These are phyloP conservation scores for Ogataea thermomethanolica DNA, from an alignment of 805 yeast genomes.

Conservation along the genomic window DNA sequence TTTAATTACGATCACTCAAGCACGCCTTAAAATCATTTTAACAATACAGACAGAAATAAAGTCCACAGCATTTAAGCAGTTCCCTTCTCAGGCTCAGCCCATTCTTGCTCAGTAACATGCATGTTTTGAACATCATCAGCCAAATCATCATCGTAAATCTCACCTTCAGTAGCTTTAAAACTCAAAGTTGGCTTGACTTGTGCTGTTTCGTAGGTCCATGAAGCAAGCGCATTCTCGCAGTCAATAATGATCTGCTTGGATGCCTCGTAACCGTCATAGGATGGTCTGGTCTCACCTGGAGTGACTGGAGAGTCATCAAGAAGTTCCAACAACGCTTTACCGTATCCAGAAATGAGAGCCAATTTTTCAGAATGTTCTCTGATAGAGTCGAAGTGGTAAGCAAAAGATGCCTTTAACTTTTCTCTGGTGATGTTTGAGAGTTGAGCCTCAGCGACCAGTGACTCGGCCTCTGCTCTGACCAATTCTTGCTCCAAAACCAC, in stretches of 20 bases:
- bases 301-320: conserved; percentile 83
- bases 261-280: conserved; percentile 86
- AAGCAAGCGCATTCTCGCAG: conserved; percentile 77
- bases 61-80: conserved; percentile 24
- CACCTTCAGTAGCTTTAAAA: conserved; percentile 45
- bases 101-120: conserved; percentile 44
- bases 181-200: conserved; percentile 79
- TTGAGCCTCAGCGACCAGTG: conserved; percentile 89
- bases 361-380: conserved; percentile 84
- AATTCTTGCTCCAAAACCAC: conserved; percentile 81
- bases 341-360: conserved; percentile 85
- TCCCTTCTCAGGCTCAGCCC: conserved; percentile 27
- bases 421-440: conserved; percentile 85
- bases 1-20: background rate
- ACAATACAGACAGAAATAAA: conserved; percentile 16
- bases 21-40: conserved; percentile 8
- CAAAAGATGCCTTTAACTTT: conserved; percentile 78
- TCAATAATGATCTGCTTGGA: conserved; percentile 84
- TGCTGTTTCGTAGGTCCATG: conserved; percentile 83
- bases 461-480: conserved; percentile 90
- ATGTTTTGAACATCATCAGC: conserved; percentile 45
- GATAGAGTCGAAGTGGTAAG: conserved; percentile 80
- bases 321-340: conserved; percentile 79
- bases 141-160: conserved; percentile 53
- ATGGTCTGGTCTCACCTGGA: conserved; percentile 90